Base-by-base conservation (phyloP, 2,329 filamentous ascomycete genomes). In the Eutypa lata region DNA sequence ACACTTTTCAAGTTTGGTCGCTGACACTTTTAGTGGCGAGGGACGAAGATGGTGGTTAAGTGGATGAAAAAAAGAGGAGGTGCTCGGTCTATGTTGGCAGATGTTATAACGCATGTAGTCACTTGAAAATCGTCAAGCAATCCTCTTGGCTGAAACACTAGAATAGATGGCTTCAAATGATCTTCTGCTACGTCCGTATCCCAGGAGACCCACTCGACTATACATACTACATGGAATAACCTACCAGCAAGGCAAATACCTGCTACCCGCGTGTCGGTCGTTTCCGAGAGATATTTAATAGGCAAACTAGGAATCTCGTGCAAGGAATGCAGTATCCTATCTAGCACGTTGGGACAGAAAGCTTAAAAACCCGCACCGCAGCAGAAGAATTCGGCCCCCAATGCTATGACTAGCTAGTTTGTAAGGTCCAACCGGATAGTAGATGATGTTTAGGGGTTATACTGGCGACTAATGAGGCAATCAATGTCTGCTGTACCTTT, bases 151-250 rank as follows among this genome's bases (percentile, higher is more conserved):
- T 63, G 57, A 65, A 59, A 66, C 63, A 65, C 53, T 45, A 28
- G 16, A 53, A 64, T 57, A 57, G 48, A 58, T 67, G 64, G 62
- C 64, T 67, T 58, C 49, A 55, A 57, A 59, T 56, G 56, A 61
- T 61, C 58, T 57, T 48, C 54, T 57, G 47, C 54, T 67, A 67
- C 64, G 64, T 61, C 57, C 65, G 64, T 67, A 68, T 59, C 61
- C 64, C 60, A 60, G 59, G 59, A 56, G 58, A 58, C 54, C 49
- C 57, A 56, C 59, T 24, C 35, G 33, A 21, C 60, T 56, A 52
- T 54, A 49, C 61, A 51, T 56, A 48, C 21, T 57, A 26, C 33
- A 40, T 24, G 53, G 48, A 47, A 49, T 56, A 47, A 52, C 58
- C 59, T 60, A 60, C 58, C 48, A 58, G 53, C 50, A 54, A n/a